A percentile compares a stretch with the other conserved stretches of the same genome.
phyloP scores from a whole-genome alignment of 192 early-diverging fungal genomes.

The Mortierella antarctica region DNA sequence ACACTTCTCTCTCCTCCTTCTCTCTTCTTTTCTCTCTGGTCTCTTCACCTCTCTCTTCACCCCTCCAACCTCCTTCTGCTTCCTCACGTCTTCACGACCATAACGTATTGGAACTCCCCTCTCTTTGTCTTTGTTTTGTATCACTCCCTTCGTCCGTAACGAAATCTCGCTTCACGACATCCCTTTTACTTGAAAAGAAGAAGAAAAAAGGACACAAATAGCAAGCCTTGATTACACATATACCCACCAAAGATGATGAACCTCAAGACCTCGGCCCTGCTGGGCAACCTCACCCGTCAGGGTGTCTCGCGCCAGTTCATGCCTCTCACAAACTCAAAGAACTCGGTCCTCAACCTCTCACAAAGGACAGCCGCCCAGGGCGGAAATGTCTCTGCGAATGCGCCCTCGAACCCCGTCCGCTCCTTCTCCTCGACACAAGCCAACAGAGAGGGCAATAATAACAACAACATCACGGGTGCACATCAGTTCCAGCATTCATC shows the following conservation, averaged over 20 bases:
- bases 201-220: not conserved
- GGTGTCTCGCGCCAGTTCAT: conserved; percentile 46
- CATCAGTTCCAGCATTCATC: conserved; percentile 19
- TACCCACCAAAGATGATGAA: conserved; percentile 27
- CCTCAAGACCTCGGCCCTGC: conserved; percentile 38
- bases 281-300: conserved; percentile 51
- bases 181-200: not conserved
- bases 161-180: not conserved
- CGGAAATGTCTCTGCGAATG: conserved; percentile 25
- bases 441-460: conserved; percentile 32
- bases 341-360: conserved; percentile 46
- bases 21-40: not conserved
- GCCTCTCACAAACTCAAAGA: conserved; percentile 47
- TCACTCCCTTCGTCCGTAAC: not conserved
- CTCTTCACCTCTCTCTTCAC: not conserved
- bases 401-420: conserved; percentile 37
- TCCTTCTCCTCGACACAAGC: conserved; percentile 49
- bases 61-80: not conserved
- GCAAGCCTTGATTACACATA: not conserved
- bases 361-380: conserved; percentile 41
- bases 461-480: conserved; percentile 20
- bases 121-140: not conserved
- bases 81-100: no score
- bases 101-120: not conserved
- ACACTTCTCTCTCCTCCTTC: no score